A percentile compares a stretch with the other conserved stretches of the same genome.
Conservation (phyloP, 2,329 filamentous ascomycete species). For the Daldinia sp. region DNA sequence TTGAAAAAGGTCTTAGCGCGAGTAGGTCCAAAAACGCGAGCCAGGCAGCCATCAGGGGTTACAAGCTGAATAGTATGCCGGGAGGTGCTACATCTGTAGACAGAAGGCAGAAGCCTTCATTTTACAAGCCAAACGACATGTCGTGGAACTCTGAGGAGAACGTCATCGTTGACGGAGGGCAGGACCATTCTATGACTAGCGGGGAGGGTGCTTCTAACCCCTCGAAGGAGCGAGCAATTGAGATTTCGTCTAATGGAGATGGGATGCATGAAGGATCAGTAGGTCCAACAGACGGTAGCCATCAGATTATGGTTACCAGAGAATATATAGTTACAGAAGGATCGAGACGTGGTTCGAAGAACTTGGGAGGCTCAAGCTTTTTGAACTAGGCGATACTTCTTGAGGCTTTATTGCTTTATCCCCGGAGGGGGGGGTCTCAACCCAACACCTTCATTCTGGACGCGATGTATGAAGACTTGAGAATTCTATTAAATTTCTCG, state of each 20-base stretch:
- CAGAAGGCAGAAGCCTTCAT: neutral
- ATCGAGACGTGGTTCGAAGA: neutral
- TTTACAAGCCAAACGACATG: slow-evolving; percentile 12
- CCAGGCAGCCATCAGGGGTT: slow-evolving; percentile 17
- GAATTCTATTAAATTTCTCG: no score
- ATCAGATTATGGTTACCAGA: slow-evolving; percentile 33
- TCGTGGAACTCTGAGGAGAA: slow-evolving; percentile 36
- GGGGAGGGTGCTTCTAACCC: slow-evolving; percentile 19
- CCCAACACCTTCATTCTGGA: neutral
- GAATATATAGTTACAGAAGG: slow-evolving; percentile 34
- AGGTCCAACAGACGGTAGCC: neutral
- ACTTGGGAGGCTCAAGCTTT: neutral
- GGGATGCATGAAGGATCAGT: neutral
- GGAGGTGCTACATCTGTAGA: neutral
- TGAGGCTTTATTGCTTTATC: neutral
- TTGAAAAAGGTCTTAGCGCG: slow-evolving; percentile 37
- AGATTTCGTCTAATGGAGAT: neutral
- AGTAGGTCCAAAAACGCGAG: slow-evolving; percentile 16
- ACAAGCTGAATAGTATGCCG: slow-evolving; percentile 29
- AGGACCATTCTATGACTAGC: neutral
- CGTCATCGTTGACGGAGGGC: slow-evolving; percentile 15
- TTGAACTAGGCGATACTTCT: neutral
- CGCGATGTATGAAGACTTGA: neutral
- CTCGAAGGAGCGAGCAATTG: slow-evolving; percentile 8
- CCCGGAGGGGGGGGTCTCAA: neutral